These are phyloP conservation scores for Rhodomyrtus psidioides DNA, from an alignment of 441 rosid genomes.

Conservation along the genomic window DNA sequence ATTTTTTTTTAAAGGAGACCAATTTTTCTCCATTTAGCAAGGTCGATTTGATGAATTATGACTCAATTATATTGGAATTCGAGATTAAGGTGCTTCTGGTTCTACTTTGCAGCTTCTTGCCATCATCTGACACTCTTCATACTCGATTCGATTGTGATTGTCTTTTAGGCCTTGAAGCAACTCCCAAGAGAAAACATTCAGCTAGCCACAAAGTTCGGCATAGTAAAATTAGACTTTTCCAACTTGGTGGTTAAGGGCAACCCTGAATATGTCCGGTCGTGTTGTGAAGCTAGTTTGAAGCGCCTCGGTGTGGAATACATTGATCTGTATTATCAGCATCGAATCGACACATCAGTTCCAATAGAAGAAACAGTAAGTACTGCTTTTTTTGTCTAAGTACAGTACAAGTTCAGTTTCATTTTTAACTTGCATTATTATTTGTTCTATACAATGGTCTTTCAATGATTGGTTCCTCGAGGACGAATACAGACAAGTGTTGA, in stretches of 20 bases:
- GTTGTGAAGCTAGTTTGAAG: slow-evolving; percentile 48
- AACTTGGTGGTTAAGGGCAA: slow-evolving; percentile 20
- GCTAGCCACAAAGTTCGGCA: slow-evolving; percentile 54
- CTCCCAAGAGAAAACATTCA: slow-evolving; percentile 48
- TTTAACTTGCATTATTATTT: background rate
- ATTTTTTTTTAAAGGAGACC: background rate
- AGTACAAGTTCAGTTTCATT: background rate
- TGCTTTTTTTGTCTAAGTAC: background rate
- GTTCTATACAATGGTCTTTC: background rate
- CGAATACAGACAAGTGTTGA: background rate
- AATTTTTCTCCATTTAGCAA: background rate
- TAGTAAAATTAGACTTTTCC: slow-evolving; percentile 1
- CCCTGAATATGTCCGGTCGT: slow-evolving; percentile 43
- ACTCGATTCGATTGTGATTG: background rate
- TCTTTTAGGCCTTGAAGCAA: slow-evolving; percentile 24
- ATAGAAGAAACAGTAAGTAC: slow-evolving; percentile 44
- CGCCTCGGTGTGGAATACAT: slow-evolving; percentile 35
- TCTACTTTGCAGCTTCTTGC: background rate
- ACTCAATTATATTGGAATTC: background rate
- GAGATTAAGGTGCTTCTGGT: background rate
- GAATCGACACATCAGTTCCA: slow-evolving; percentile 30
- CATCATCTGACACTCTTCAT: background rate
- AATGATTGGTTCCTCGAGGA: background rate
- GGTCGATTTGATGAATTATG: background rate
- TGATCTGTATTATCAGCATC: slow-evolving; percentile 35